Percentiles rank a stretch among this genome's conserved stretches.
phyloP scores from a whole-genome alignment of 2,329 filamentous ascomycete species.

The Alternaria incomplexa region DNA sequence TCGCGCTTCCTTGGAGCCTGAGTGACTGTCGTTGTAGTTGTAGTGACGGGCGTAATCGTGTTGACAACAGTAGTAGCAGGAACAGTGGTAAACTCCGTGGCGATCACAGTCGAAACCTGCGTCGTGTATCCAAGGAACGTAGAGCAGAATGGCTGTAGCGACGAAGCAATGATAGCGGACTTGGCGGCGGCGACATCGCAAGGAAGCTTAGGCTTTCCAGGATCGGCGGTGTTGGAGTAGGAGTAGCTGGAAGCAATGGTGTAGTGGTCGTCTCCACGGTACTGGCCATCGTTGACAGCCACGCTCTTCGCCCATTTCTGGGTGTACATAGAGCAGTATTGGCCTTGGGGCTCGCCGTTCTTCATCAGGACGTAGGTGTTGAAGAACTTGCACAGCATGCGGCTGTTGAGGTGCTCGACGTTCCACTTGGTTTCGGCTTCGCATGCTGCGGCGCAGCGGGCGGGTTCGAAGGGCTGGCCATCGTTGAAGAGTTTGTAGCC shows the following conservation, averaged over 20 bases:
- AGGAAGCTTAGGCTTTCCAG: neutral
- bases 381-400: neutral
- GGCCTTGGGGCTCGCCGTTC: neutral
- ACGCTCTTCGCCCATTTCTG: neutral
- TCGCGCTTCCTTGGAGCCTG: neutral
- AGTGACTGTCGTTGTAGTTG: neutral
- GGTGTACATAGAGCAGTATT: neutral
- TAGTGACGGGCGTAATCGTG: neutral
- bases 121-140: neutral
- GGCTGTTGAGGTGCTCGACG: neutral
- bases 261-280: slow-evolving; percentile 2
- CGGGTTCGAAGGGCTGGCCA: neutral
- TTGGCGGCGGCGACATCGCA: neutral
- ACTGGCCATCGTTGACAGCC: neutral
- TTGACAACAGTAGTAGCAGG: neutral
- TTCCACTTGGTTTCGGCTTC: neutral
- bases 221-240: neutral
- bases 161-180: neutral
- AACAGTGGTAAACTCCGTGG: neutral
- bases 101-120: neutral
- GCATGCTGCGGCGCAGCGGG: neutral
- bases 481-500: neutral
- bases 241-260: neutral
- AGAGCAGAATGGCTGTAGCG: neutral
- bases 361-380: neutral